Percentiles rank a stretch among this genome's conserved stretches.
Evolutionary conservation across 805 yeast species (phyloP).

Genomic region (Suhomyces pyralidae): DNA sequence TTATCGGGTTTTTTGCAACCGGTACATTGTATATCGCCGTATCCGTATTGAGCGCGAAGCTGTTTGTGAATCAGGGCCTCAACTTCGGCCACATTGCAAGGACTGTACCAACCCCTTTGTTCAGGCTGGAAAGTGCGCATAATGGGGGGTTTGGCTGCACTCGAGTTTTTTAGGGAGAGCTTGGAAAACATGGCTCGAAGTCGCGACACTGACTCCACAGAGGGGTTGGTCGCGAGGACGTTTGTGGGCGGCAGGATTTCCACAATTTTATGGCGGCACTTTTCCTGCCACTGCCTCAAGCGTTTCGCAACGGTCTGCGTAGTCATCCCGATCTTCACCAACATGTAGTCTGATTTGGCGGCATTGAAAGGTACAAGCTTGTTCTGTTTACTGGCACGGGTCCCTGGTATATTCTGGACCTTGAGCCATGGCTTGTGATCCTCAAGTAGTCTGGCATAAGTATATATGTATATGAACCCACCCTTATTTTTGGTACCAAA

Average conservation of each 20-base stretch:
- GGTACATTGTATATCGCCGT: constrained; percentile 47
- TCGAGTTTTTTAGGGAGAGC: background rate
- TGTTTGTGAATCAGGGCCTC: constrained; percentile 43
- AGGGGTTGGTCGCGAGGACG: background rate
- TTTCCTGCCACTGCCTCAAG: constrained; percentile 50
- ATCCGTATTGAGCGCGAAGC: constrained; percentile 41
- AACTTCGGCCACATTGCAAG: constrained; percentile 26
- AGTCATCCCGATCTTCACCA: constrained; percentile 56
- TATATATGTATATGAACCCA: constrained; percentile 52
- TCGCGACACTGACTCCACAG: background rate
- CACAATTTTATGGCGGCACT: constrained; percentile 47
- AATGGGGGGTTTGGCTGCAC: background rate
- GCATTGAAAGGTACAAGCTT: constrained; percentile 36
- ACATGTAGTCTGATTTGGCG: constrained; percentile 31
- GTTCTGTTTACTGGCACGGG: constrained; percentile 10
- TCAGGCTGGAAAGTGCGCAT: constrained; percentile 3
- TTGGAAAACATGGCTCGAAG: background rate
- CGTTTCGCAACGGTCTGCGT: constrained; percentile 42
- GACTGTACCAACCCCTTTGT: constrained; percentile 36
- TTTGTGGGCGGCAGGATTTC: constrained; percentile 17
- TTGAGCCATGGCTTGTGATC: constrained; percentile 36
- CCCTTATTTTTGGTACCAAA: constrained; percentile 6
- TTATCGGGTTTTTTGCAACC: constrained; percentile 31
- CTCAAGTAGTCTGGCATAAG: constrained; percentile 38
- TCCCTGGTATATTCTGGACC: constrained; percentile 28